Conservation (phyloP, 805 yeast species). For the Tetrapisispora taiwanensis region DNA sequence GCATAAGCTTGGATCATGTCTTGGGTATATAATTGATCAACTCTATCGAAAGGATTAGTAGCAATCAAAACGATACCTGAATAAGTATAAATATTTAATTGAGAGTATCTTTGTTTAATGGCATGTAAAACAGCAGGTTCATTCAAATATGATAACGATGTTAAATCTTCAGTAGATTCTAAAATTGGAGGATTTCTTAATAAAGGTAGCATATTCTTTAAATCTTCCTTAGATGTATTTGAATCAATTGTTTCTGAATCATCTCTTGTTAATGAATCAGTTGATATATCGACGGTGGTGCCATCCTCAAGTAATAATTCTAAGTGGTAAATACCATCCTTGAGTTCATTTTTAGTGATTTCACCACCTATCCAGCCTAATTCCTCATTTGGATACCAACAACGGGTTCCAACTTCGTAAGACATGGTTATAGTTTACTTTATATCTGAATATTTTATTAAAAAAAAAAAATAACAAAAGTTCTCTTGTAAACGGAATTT, state of each 20-base stretch:
- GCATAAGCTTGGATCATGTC: slow-evolving; percentile 93
- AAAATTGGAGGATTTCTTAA: slow-evolving; percentile 84
- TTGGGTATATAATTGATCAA: slow-evolving; percentile 81
- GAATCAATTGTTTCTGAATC: not conserved
- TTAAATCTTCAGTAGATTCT: slow-evolving; percentile 91
- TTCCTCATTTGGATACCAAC: slow-evolving; percentile 66
- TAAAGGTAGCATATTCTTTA: slow-evolving; percentile 48
- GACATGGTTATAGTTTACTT: slow-evolving; percentile 18
- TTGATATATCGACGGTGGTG: slow-evolving; percentile 37
- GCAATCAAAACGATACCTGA: slow-evolving; percentile 96
- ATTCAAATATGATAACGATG: slow-evolving; percentile 81
- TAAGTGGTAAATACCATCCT: slow-evolving; percentile 38
- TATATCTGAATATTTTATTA: too few relatives aligned
- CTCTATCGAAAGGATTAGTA: slow-evolving; percentile 87
- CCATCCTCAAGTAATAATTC: slow-evolving; percentile 45
- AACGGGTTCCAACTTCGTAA: slow-evolving; percentile 53
- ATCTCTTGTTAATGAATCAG: slow-evolving; percentile 25
- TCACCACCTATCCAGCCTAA: slow-evolving; percentile 68
- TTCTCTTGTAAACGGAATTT: too few relatives aligned
- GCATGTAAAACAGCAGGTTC: slow-evolving; percentile 97
- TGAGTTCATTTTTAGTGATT: slow-evolving; percentile 36
- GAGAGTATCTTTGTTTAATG: slow-evolving; percentile 78
- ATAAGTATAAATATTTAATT: slow-evolving; percentile 85
- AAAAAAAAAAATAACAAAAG: too few relatives aligned
- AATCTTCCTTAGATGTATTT: not conserved